phyloP scores from a whole-genome alignment of 148 eudicot species.

The Nyssa sinensis region DNA sequence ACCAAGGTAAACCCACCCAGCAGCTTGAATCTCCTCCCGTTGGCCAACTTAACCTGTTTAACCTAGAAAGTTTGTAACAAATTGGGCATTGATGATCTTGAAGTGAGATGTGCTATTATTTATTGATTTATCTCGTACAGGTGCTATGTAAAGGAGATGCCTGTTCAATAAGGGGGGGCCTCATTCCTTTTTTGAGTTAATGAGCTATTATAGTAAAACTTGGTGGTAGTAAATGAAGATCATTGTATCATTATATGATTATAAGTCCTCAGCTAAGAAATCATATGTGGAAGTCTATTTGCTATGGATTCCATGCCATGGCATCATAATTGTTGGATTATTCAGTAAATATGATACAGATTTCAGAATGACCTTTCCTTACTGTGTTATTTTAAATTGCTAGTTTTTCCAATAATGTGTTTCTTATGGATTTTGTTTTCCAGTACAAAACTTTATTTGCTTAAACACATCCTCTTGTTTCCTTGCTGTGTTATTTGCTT shows the following conservation, averaged over 20 bases:
- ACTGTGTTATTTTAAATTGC: no score
- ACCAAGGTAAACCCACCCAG: slow-evolving; percentile 45
- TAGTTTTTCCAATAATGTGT: no score
- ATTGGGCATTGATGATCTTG: slow-evolving; percentile 50
- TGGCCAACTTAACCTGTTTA: slow-evolving; percentile 66
- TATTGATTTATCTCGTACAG: slow-evolving; percentile 79
- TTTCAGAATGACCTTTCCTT: neutral
- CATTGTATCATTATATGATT: slow-evolving; percentile 1
- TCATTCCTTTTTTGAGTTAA: slow-evolving; percentile 22
- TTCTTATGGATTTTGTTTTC: no score
- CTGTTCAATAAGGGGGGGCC: slow-evolving; percentile 29
- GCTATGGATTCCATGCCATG: slow-evolving; percentile 1
- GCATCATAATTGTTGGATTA: neutral
- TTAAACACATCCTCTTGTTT: no score
- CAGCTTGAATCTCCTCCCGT: slow-evolving; percentile 40
- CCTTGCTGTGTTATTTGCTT: no score
- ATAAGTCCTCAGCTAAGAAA: neutral
- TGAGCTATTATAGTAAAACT: slow-evolving; percentile 16
- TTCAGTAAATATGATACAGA: neutral
- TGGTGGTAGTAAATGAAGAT: neutral
- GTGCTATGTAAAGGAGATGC: slow-evolving; percentile 50
- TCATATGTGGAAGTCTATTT: neutral
- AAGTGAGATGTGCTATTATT: slow-evolving; percentile 39
- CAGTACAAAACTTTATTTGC: no score
- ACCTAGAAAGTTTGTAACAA: slow-evolving; percentile 84